Evolutionary conservation across 257 asterid species (phyloP), one percentile per base, ranked within the genome.

Genomic region (Mitragyna speciosa): DNA sequence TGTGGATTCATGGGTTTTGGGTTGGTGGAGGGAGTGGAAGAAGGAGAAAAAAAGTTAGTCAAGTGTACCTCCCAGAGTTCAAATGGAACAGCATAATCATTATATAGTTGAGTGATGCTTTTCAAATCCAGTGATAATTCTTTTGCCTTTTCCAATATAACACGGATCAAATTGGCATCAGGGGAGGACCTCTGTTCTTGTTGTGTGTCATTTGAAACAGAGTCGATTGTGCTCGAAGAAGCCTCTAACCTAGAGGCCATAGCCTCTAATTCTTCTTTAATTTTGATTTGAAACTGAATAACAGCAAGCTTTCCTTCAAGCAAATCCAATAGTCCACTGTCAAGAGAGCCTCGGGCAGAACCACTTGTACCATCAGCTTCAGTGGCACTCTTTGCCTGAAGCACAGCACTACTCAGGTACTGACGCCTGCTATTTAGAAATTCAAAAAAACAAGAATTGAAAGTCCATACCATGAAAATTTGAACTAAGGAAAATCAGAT

Each of bases 271-370:
- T 88, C 97, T 76, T 90, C 96, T 84, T 94, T 92, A 78, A 96
- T 92, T 89, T 87, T 94, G 73, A 94, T 94, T 89, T 96, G 99
- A 84, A 96, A 96, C 73, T 92, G 96, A 84, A 96, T 91, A 89
- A 94, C 98, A 74, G 97, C 90, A 85, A 96, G 99, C 89, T 96
- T 96, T 63, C 96, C 99, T 83, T 96, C 98, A 73, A 96, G 98
- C 82, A 96, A 87, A 89, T 94, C 97, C 79, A 96, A 95, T 78
- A 96, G 92, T 59, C 98, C 99, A 83, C 64, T 89, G 83, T 93
- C 98, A 81, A 86, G 82, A 80, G 90, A 87, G 82, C 88, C 89
- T 70, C 92, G 92, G 52, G 82, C 76, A 77, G 96, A 87, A 77
- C 83, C 87, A 84, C 83, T 82, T 81, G 82, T 75, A 85, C 85